Base-by-base conservation (phyloP, 768 basidiomycete species). In the Boletus sensibilis region DNA sequence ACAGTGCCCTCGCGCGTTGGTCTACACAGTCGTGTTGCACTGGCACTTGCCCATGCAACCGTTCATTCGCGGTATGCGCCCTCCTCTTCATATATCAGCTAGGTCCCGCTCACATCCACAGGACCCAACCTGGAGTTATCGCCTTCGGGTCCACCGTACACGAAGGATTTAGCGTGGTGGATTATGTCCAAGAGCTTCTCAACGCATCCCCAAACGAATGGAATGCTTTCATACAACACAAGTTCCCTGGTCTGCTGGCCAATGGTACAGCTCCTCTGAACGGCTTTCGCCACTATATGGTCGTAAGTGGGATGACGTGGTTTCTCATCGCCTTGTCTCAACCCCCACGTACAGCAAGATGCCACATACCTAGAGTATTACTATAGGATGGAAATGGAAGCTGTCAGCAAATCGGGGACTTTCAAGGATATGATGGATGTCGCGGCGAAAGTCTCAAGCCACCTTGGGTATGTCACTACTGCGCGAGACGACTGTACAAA, bases 341-440 rank as follows among this genome's bases (percentile, higher is more conserved):
- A 46, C 20, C 7, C n/a, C 6, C 21, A 23, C 3, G 11, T 14
- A 33, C 31, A 56, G 55, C 55, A 56, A 55, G 52, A 56, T 29
- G 52, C 38, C n/a, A 13, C 31, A 5, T 55, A 56, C 44, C 53
- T 56, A 12, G 55, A 56, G 31, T 29, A 55, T 34, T 56, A 34
- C 18, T 55, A 40, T 44, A 12, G 55, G 11, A 14, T 53, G 6
- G 39, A 38, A 11, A 56, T 29, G 37, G 43, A 34, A 27, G 23
- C 55, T 12, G 37, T 56, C 31, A 5, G 21, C 5, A 38, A 25
- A 20, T 16, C 31, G 1, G 55, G 55, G 1, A n/a, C 29, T 23
- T 55, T 55, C 52, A 2, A 55, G 25, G 52, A 56, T 4, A 11
- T 56, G 21, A 18, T 27, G 16, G 31, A 46, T 4, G 16, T 53